Conservation (phyloP, 2,329 filamentous ascomycete genomes). For the Xylariaceae sp. region DNA sequence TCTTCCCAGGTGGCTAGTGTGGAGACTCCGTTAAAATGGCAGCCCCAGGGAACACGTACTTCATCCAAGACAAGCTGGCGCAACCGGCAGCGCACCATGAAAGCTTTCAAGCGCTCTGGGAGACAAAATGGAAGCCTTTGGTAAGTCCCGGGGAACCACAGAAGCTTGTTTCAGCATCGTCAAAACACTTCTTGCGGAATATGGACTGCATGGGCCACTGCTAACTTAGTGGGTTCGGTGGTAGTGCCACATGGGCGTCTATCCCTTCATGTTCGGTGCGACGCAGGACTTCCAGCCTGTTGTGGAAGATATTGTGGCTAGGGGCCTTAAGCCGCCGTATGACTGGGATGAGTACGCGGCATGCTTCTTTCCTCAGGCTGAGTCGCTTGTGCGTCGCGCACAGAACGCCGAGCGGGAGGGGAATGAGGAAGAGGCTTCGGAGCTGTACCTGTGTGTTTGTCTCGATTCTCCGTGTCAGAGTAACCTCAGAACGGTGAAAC, state of each 20-base stretch:
- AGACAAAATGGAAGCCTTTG: constrained; percentile 40
- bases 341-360: constrained; percentile 45
- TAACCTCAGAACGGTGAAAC: background rate
- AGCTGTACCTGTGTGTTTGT: constrained; percentile 40
- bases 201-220: too few relatives aligned
- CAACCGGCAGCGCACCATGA: constrained; percentile 34
- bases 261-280: constrained; percentile 45
- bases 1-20: background rate
- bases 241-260: constrained; percentile 42
- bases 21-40: constrained; percentile 31
- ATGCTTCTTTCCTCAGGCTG: constrained; percentile 42
- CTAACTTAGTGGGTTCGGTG: too few relatives aligned
- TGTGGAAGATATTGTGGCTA: constrained; percentile 38
- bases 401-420: constrained; percentile 29
- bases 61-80: constrained; percentile 37
- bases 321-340: constrained; percentile 41
- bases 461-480: too few relatives aligned
- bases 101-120: constrained; percentile 39
- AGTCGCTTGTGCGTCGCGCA: constrained; percentile 35
- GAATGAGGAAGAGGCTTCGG: constrained; percentile 37
- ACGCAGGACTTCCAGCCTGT: constrained; percentile 43
- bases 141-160: constrained; percentile 11
- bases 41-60: constrained; percentile 35
- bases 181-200: background rate
- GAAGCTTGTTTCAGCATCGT: background rate